These are phyloP conservation scores for Salix dunnii DNA, from an alignment of 345 rosid genomes.

Conservation along the genomic window DNA sequence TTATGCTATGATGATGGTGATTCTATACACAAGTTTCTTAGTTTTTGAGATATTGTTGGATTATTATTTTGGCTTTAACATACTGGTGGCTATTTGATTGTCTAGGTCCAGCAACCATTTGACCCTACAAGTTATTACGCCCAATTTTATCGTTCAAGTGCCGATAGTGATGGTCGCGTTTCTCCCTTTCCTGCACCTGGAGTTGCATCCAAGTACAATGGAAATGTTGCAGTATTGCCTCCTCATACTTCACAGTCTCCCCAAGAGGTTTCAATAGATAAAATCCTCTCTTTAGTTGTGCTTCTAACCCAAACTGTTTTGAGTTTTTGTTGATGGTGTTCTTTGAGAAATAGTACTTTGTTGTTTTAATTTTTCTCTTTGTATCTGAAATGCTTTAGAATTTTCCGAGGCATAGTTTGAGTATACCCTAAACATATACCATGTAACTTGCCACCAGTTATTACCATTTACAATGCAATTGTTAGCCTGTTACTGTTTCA, in stretches of 20 bases:
- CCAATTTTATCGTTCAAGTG: conserved; percentile 66
- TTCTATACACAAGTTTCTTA: not conserved
- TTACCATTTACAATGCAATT: not conserved
- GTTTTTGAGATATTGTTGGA: not conserved
- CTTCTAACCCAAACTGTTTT: not conserved
- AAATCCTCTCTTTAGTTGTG: conserved; percentile 7
- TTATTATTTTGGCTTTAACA: conserved; percentile 11
- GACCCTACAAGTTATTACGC: conserved; percentile 78
- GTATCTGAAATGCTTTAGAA: not conserved
- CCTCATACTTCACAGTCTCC: conserved; percentile 69
- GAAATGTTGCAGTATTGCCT: conserved; percentile 63
- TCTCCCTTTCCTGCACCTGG: conserved; percentile 74
- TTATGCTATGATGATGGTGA: not conserved
- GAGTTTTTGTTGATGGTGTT: not conserved
- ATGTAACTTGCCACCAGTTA: not conserved
- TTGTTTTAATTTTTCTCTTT: conserved; percentile 3
- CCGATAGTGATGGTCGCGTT: conserved; percentile 71
- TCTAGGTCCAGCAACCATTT: conserved; percentile 70
- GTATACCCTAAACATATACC: not conserved
- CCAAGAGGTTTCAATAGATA: conserved; percentile 65
- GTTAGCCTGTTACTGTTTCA: not conserved
- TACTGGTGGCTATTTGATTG: conserved; percentile 20
- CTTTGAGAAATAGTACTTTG: not conserved
- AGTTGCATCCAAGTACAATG: conserved; percentile 73
- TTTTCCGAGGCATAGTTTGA: not conserved